These are phyloP conservation scores for Tetradesmus obliquus DNA, from an alignment of 139 green algal species.

Conservation along the genomic window DNA sequence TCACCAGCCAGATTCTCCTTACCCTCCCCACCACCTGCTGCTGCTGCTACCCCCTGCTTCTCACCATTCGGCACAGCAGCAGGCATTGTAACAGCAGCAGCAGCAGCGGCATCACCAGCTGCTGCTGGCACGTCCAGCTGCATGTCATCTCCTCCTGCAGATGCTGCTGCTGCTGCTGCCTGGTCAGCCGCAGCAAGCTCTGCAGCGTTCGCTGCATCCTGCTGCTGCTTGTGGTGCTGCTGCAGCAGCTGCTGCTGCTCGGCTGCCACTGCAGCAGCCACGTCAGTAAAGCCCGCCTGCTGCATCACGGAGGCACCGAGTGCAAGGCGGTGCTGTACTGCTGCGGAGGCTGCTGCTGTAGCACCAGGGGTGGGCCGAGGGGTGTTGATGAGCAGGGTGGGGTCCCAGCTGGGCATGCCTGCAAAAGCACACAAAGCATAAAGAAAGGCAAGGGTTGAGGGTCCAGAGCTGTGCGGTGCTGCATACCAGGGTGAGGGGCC, in stretches of 20 bases:
- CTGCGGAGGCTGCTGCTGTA: not conserved
- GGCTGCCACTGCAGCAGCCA: not conserved
- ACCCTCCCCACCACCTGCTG: not conserved
- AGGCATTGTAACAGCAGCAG: not conserved
- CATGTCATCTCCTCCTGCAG: not conserved
- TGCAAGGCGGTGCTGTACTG: slow-evolving; percentile 5
- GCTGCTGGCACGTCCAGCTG: not conserved
- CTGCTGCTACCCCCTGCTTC: slow-evolving; percentile 3
- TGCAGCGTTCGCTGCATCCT: not conserved
- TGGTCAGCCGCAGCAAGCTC: not conserved
- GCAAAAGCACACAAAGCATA: not conserved
- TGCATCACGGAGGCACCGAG: not conserved
- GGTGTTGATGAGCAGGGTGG: slow-evolving; percentile 14
- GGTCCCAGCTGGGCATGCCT: slow-evolving; percentile 24
- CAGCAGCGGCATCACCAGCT: not conserved
- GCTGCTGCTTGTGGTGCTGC: not conserved
- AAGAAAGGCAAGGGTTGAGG: not conserved
- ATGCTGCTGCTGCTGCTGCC: not conserved
- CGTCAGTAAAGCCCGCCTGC: slow-evolving; percentile 17
- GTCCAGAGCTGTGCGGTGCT: no score
- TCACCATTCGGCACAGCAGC: not conserved
- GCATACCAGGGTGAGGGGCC: no score
- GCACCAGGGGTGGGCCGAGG: slow-evolving; percentile 1
- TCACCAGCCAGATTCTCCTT: not conserved
- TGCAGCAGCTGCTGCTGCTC: slow-evolving; percentile 8